Percentiles rank a stretch among this genome's conserved stretches.
phyloP scores from a whole-genome alignment of 768 basidiomycete genomes.

The Tricholoma bakamatsutake region DNA sequence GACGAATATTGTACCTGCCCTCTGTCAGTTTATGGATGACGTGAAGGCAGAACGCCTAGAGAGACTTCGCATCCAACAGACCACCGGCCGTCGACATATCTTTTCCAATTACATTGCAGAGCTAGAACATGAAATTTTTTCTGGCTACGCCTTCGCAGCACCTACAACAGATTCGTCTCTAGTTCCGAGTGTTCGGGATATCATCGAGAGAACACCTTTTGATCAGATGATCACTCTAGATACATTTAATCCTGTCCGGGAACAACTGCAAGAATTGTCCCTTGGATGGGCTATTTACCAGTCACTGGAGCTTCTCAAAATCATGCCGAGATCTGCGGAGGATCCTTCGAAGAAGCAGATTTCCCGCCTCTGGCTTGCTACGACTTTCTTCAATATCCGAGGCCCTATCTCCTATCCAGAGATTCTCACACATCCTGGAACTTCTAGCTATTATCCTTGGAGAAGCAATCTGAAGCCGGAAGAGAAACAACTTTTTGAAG shows the following conservation, averaged over 20 bases:
- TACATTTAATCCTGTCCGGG: slow-evolving; percentile 10
- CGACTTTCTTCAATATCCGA: slow-evolving; percentile 18
- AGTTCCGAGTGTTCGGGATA: slow-evolving; percentile 13
- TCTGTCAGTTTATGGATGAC: slow-evolving; percentile 30
- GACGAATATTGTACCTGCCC: slow-evolving; percentile 28
- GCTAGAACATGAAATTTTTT: not conserved
- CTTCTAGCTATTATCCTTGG: slow-evolving; percentile 10
- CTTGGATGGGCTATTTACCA: slow-evolving; percentile 10
- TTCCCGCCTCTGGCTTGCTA: slow-evolving; percentile 19
- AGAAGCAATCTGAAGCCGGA: slow-evolving; percentile 4
- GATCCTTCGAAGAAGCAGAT: not conserved
- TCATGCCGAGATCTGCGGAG: slow-evolving; percentile 13
- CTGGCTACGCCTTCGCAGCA: slow-evolving; percentile 4
- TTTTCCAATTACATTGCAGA: slow-evolving; percentile 14
- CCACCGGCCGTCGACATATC: slow-evolving; percentile 14
- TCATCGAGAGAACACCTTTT: slow-evolving; percentile 14
- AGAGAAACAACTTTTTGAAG: slow-evolving; percentile 16
- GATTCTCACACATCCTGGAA: slow-evolving; percentile 12
- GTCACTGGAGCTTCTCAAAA: slow-evolving; percentile 10
- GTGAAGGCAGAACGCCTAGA: slow-evolving; percentile 19
- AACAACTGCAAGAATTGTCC: slow-evolving; percentile 9
- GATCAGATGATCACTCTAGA: slow-evolving; percentile 10
- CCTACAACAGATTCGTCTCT: slow-evolving; percentile 15
- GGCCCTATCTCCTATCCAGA: slow-evolving; percentile 16
- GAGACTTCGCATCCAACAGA: slow-evolving; percentile 11